Evolutionary conservation across 2,329 filamentous ascomycete species (phyloP).

Genomic region (Penicillium paneum): DNA sequence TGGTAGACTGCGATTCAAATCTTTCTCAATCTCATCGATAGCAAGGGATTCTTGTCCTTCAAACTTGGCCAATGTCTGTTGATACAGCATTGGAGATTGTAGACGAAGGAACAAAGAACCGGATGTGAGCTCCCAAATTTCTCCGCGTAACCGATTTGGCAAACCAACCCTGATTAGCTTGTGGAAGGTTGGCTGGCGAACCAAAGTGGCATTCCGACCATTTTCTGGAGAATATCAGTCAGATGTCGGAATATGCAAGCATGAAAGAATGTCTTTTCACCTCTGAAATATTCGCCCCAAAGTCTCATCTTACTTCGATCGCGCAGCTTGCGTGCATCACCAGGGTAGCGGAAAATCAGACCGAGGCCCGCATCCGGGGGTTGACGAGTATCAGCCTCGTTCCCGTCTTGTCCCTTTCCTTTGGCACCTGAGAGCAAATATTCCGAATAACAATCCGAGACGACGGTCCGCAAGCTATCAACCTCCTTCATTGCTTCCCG

Average conservation of each 20-base stretch:
- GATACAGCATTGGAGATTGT: conserved; percentile 78
- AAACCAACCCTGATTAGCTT: conserved; percentile 94
- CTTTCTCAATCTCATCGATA: conserved; percentile 98
- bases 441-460: conserved; percentile 86
- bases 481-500: conserved; percentile 85
- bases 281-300: conserved; percentile 90
- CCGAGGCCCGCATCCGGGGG: conserved; percentile 92
- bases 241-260: background rate
- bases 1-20: conserved; percentile 90
- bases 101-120: conserved; percentile 86
- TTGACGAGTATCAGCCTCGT: conserved; percentile 44
- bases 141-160: conserved; percentile 86
- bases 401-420: conserved; percentile 51
- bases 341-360: conserved; percentile 89
- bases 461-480: conserved; percentile 74
- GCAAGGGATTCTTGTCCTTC: conserved; percentile 85
- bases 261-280: conserved; percentile 26
- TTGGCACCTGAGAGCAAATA: conserved; percentile 59
- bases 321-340: conserved; percentile 87
- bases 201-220: conserved; percentile 83
- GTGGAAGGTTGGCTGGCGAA: conserved; percentile 95
- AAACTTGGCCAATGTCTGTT: conserved; percentile 78
- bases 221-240: conserved; percentile 60
- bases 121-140: conserved; percentile 93
- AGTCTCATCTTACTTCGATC: conserved; percentile 96